Base-by-base conservation (phyloP, 2,329 filamentous ascomycete genomes). In the Xylaria sp. region DNA sequence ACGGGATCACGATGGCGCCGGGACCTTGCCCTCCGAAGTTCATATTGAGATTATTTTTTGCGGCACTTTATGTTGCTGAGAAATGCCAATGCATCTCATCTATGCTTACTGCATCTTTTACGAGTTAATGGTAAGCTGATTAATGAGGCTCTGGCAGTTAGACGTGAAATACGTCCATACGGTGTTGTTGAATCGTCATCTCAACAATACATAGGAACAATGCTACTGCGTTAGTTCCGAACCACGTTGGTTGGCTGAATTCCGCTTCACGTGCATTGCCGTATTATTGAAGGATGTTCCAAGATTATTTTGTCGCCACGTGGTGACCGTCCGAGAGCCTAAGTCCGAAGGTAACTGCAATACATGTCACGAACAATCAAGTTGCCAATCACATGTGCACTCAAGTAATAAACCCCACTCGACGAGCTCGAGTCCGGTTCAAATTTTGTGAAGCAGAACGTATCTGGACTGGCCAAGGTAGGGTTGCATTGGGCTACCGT, bases 401-500 rank as follows among this genome's bases (percentile, higher is more conserved):
- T 53, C 33, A 49, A 42, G 28, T 51, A 57, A 53, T 20, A 40
- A 33, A 40, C 57, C 57, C 63, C 60, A 58, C 60, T 36, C 61
- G 42, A 33, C 13, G 28, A 63, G 56, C 26, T 53, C 49, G 20
- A 60, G 54, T 31, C 53, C 44, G 56, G 54, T 44, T 58, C 62
- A 20, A 10, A 36, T 31, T 40, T 51, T 31, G 51, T 53, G 61
- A 48, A 46, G 54, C 33, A 51, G 48, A 23, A 44, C 6, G 3
- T 56, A 36, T 31, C 20, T 46, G 31, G 48, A 59, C 48, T 64
- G 59, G 65, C 58, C 65, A 66, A 65, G 54, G 51, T 33, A 31
- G 58, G 66, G 69, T 71, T 69, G 62, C 67, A 69, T 71, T 69
- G 69, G 67, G 64, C 63, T 65, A 51, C 59, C 67, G 61, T 58